These are phyloP conservation scores for Phytophthora foliorum DNA, from an alignment of 352 stramenopile species.

Conservation along the genomic window DNA sequence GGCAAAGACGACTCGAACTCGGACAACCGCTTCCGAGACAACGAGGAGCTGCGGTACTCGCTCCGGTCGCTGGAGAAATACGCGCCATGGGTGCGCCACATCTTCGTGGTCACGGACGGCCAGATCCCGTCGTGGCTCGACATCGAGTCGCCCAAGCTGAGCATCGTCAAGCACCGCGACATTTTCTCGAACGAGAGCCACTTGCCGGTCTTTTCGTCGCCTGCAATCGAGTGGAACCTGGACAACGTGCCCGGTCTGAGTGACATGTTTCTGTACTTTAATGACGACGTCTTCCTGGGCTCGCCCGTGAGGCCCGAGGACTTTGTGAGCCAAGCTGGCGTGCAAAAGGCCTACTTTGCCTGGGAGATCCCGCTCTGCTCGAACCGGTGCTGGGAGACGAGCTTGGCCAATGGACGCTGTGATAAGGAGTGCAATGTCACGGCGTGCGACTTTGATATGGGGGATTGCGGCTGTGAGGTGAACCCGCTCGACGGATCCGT, in stretches of 20 bases:
- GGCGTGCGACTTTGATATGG: slow-evolving; percentile 93
- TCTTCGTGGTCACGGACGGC: slow-evolving; percentile 96
- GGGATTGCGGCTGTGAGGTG: slow-evolving; percentile 92
- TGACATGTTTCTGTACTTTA: slow-evolving; percentile 96
- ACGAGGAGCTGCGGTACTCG: slow-evolving; percentile 94
- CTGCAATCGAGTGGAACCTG: slow-evolving; percentile 95
- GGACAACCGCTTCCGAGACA: slow-evolving; percentile 95
- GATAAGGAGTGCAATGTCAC: slow-evolving; percentile 92
- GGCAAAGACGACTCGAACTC: slow-evolving; percentile 80
- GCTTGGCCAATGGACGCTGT: slow-evolving; percentile 88
- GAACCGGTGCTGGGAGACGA: slow-evolving; percentile 75
- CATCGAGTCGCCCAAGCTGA: slow-evolving; percentile 79
- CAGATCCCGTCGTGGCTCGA: slow-evolving; percentile 96
- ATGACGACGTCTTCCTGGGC: slow-evolving; percentile 97
- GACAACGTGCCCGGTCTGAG: slow-evolving; percentile 94
- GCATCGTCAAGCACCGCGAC: slow-evolving; percentile 90
- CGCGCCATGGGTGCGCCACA: slow-evolving; percentile 94
- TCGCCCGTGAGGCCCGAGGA: slow-evolving; percentile 90
- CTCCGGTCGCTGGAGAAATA: slow-evolving; percentile 95
- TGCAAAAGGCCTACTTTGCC: slow-evolving; percentile 93
- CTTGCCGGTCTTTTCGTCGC: slow-evolving; percentile 95
- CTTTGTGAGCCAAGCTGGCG: slow-evolving; percentile 89
- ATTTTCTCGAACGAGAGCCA: slow-evolving; percentile 93
- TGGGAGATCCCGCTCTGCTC: slow-evolving; percentile 95
- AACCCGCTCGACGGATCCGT: slow-evolving; percentile 52